phyloP scores from a whole-genome alignment of 495 filamentous ascomycete genomes.

The Penicillium verhagenii region DNA sequence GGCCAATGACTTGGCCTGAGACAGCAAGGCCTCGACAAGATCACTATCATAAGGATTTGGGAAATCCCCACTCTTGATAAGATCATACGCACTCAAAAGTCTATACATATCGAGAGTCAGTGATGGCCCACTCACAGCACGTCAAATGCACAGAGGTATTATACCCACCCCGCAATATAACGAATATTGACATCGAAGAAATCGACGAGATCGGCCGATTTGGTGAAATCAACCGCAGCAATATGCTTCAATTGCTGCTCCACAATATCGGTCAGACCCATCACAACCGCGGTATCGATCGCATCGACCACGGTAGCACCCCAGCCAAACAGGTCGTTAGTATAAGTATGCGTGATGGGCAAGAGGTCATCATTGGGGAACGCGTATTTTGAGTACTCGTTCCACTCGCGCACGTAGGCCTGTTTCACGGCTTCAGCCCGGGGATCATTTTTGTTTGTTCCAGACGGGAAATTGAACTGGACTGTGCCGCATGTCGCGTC shows the following conservation, averaged over 20 bases:
- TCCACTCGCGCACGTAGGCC: slow-evolving; percentile 23
- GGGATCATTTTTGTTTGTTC: slow-evolving; percentile 19
- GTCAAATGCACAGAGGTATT: background rate
- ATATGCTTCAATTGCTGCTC: slow-evolving; percentile 22
- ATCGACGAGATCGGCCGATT: slow-evolving; percentile 15
- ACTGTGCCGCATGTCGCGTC: slow-evolving; percentile 14
- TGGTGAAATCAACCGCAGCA: slow-evolving; percentile 21
- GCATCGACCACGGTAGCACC: slow-evolving; percentile 23
- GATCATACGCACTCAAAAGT: slow-evolving; percentile 22
- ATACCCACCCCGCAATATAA: slow-evolving; percentile 19
- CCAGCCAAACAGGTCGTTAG: slow-evolving; percentile 24
- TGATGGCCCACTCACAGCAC: too few species aligned
- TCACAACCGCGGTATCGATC: slow-evolving; percentile 24
- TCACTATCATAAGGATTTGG: slow-evolving; percentile 17
- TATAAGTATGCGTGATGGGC: slow-evolving; percentile 16
- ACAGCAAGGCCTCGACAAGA: slow-evolving; percentile 17
- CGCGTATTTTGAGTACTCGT: slow-evolving; percentile 20
- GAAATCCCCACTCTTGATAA: slow-evolving; percentile 22
- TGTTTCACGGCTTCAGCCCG: slow-evolving; percentile 20
- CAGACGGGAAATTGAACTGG: slow-evolving; percentile 20
- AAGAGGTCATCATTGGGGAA: slow-evolving; percentile 19
- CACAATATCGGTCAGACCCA: slow-evolving; percentile 25
- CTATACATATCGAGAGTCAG: too few species aligned
- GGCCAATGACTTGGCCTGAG: slow-evolving; percentile 19
- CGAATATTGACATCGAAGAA: slow-evolving; percentile 25